These are phyloP conservation scores for Sclerotinia glacialis DNA, from an alignment of 2,329 filamentous ascomycete species.

Conservation along the genomic window DNA sequence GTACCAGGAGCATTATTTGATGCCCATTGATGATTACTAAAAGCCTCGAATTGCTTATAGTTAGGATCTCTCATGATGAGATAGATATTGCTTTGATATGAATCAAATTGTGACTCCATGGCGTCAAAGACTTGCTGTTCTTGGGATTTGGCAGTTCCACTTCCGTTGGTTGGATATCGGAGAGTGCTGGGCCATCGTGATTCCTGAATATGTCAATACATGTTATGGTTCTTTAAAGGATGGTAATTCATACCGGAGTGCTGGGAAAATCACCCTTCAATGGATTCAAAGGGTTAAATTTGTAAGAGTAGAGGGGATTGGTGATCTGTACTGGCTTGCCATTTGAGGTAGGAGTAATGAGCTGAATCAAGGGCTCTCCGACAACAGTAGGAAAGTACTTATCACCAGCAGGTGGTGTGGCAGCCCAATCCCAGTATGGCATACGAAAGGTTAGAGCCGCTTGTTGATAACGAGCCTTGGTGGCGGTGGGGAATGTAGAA, in stretches of 20 bases:
- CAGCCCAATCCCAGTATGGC: conserved; percentile 51
- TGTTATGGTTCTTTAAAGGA: not conserved
- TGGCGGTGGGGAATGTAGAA: conserved; percentile 47
- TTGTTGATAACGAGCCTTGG: conserved; percentile 47
- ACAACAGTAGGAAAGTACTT: conserved; percentile 44
- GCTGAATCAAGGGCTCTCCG: conserved; percentile 26
- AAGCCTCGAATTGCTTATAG: conserved; percentile 64
- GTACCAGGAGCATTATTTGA: conserved; percentile 26
- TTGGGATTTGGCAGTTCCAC: conserved; percentile 28
- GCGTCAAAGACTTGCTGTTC: conserved; percentile 29
- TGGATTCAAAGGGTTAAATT: conserved; percentile 55
- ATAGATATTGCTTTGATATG: conserved; percentile 31
- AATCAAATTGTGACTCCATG: conserved; percentile 30
- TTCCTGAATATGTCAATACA: conserved; percentile 21
- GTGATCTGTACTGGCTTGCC: conserved; percentile 57
- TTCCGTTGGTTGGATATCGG: conserved; percentile 30
- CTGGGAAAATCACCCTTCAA: conserved; percentile 26
- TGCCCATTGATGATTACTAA: conserved; percentile 66
- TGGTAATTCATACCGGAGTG: conserved; percentile 21
- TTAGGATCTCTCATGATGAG: conserved; percentile 44
- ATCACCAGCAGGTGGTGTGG: conserved; percentile 39
- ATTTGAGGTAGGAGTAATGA: conserved; percentile 38
- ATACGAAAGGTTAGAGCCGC: conserved; percentile 45
- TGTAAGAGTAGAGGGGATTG: conserved; percentile 61
- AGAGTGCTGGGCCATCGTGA: conserved; percentile 31